A percentile compares a stretch with the other conserved stretches of the same genome.
Conservation (phyloP, 1,284 basidiomycete species). For the Moniliophthora roreri region DNA sequence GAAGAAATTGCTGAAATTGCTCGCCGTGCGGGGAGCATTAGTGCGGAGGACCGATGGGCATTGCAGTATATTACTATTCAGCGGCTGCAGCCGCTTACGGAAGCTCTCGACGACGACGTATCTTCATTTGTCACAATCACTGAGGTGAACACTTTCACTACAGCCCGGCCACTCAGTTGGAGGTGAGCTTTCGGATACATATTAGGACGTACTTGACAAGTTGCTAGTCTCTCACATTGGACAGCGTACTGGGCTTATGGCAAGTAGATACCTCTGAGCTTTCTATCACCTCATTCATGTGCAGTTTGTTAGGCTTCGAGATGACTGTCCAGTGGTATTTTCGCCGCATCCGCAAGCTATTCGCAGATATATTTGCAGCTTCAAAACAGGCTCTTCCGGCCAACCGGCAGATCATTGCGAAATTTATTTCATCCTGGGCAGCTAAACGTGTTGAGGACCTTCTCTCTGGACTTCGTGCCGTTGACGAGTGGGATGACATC, state of each 20-base stretch:
- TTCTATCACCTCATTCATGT: conserved; percentile 1
- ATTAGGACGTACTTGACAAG: background rate
- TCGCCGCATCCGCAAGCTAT: conserved; percentile 3
- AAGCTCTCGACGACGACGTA: conserved; percentile 31
- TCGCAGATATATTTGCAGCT: background rate
- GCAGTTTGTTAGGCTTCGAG: conserved; percentile 8
- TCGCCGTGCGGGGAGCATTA: background rate
- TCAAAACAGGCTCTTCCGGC: background rate
- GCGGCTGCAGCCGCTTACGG: conserved; percentile 15
- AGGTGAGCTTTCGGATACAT: conserved; percentile 18
- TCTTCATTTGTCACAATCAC: conserved; percentile 28
- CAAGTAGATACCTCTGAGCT: background rate
- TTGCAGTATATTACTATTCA: conserved; percentile 15
- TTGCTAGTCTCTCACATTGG: conserved; percentile 3
- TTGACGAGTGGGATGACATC: background rate
- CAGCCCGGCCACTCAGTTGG: conserved; percentile 25
- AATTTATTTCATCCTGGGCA: background rate
- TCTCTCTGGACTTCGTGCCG: conserved; percentile 1
- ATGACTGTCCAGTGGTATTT: conserved; percentile 10
- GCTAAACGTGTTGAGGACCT: background rate
- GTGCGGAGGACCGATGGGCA: conserved; percentile 13
- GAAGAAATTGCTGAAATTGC: background rate
- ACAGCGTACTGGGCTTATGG: conserved; percentile 9
- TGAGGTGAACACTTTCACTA: conserved; percentile 30
- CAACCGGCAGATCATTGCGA: conserved; percentile 1